Percentiles rank a stretch among this genome's conserved stretches.
These are phyloP conservation scores for Zizania latifolia DNA, from an alignment of 176 grass and related monocot species.

Conservation along the genomic window DNA sequence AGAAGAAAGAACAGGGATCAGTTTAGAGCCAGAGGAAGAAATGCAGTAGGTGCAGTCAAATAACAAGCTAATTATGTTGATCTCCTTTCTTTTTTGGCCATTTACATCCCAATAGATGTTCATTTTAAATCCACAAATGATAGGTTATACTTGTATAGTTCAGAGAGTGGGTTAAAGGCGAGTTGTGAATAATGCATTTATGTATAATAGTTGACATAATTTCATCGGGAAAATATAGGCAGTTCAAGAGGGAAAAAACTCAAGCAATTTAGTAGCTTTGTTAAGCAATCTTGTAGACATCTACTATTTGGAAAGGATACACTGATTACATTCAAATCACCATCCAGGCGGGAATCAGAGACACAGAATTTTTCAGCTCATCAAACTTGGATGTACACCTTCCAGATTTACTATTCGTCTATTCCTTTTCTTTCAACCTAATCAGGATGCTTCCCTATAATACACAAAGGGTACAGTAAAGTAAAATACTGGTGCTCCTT, in stretches of 20 bases:
- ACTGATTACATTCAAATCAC: not conserved
- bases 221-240: not conserved
- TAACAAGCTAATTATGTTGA: conserved; percentile 27
- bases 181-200: conserved; percentile 24
- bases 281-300: not conserved
- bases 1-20: conserved; percentile 55
- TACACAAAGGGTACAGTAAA: conserved; percentile 10
- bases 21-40: conserved; percentile 46
- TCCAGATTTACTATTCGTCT: conserved; percentile 11
- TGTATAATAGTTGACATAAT: conserved; percentile 16
- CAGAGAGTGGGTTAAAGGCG: conserved; percentile 2
- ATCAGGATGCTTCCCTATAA: conserved; percentile 26
- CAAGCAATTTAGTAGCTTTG: not conserved
- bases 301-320: not conserved
- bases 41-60: conserved; percentile 38
- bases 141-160: conserved; percentile 42
- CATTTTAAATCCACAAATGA: not conserved
- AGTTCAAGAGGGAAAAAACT: not conserved
- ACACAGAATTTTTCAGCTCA: not conserved
- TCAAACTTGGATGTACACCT: conserved; percentile 9
- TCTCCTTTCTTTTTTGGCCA: not conserved
- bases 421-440: conserved; percentile 23
- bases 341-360: conserved; percentile 2
- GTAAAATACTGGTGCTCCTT: not conserved
- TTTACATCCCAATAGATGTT: conserved; percentile 1